Evolutionary conservation across 768 basidiomycete genomes (phyloP), one percentile per base, ranked within the genome.

Genomic region (Termitomyces heimii): DNA sequence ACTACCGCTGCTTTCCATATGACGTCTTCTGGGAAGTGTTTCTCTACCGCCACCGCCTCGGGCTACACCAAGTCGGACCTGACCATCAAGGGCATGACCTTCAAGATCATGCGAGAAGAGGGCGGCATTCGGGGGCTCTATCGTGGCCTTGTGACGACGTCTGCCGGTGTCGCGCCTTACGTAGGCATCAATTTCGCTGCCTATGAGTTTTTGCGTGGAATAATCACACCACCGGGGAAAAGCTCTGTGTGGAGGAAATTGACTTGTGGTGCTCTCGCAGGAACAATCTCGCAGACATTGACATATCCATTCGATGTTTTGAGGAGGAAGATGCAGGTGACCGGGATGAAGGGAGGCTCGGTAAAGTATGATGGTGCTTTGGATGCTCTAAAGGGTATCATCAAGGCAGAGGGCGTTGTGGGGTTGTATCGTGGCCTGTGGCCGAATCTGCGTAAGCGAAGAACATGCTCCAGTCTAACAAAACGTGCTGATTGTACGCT

Each of bases 301-400:
- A 98, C 95, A 5, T 98, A 96, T 69, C 96, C 96, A 9, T 92
- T 97, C 65, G 96, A 99, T 69, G 92, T 98, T 5, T 71, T 98
- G 57, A 81, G 96, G 47, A 81, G 96, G 59, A 96, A 98, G 78
- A 94, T 98, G 88, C 96, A 98, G 70, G 91, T 96, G 58, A 81
- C 84, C 5, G 92, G 92, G 13, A 87, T 94, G 85, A 72, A 80
- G 63, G 76, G 73, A 13, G 80, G 79, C 18, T 75, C 78, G 46
- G 74, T 84, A 63, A 84, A 85, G 70, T 95, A 94, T 71, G 84
- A 73, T 43, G 90, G 92, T 9, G 94, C 93, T 6, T 57, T 92
- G 34, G 87, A 94, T 68, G 94, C 92, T 9, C 70, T 94, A 62
- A 70, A 68, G 56, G 78, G 79, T 52, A 92, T 92, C 47, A 42